Conservation (phyloP, 2,329 filamentous ascomycete genomes). For the Cordyceps cicadae region DNA sequence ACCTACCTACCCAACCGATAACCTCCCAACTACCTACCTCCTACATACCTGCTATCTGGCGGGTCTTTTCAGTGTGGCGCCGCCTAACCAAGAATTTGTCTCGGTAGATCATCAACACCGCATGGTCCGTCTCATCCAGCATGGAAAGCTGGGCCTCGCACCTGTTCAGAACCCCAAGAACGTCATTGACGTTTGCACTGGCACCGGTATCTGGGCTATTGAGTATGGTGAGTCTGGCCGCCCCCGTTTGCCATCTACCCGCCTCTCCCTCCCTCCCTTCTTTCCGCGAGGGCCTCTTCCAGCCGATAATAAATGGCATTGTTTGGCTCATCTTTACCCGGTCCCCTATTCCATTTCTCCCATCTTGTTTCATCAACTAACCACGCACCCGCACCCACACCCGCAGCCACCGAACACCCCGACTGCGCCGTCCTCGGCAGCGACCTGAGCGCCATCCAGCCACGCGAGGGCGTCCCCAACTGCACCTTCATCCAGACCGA, state of each 20-base stretch:
- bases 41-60: not conserved
- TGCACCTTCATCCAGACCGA: conserved; percentile 7
- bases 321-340: not conserved
- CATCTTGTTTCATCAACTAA: not conserved
- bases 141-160: conserved; percentile 35
- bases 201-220: conserved; percentile 45
- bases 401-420: conserved; percentile 2
- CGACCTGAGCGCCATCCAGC: conserved; percentile 38
- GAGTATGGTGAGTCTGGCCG: conserved; percentile 29
- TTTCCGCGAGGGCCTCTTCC: no score
- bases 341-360: not conserved
- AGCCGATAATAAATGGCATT: not conserved
- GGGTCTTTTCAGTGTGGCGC: not conserved
- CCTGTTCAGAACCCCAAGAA: conserved; percentile 34
- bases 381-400: no score
- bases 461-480: conserved; percentile 1
- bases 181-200: conserved; percentile 43
- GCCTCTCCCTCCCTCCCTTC: no score
- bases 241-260: no score
- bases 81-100: not conserved
- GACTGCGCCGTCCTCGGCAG: conserved; percentile 8
- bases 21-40: not conserved
- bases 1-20: not conserved
- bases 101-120: conserved; percentile 30
- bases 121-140: conserved; percentile 27